Percentiles rank a stretch among this genome's conserved stretches.
Conservation (phyloP, 2,329 filamentous ascomycete species). For the Calonectria honghensis region DNA sequence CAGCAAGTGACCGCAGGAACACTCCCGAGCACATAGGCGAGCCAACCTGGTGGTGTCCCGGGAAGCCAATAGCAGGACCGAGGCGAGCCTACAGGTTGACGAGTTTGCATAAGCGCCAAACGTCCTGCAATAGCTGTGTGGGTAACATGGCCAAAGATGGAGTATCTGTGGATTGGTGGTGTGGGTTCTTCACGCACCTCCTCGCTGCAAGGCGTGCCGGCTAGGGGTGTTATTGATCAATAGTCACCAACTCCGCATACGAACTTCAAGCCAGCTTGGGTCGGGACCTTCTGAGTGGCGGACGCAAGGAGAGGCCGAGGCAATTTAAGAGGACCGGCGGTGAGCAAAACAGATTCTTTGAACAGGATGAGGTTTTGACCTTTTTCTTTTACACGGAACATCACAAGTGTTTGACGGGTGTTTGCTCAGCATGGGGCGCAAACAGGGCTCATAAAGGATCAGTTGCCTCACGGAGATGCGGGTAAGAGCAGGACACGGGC, state of each 20-base stretch:
- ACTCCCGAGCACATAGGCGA: neutral
- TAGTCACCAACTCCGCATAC: slow-evolving; percentile 9
- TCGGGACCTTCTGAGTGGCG: neutral
- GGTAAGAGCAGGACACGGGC: slow-evolving; percentile 15
- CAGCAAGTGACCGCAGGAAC: slow-evolving; percentile 4
- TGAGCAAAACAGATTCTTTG: neutral
- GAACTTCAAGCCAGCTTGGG: slow-evolving; percentile 12
- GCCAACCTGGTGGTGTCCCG: neutral
- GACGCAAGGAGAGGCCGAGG: neutral
- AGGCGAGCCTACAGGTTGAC: slow-evolving; percentile 20
- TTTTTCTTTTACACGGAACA: slow-evolving; percentile 20
- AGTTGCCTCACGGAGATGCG: slow-evolving; percentile 25
- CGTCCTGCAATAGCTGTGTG: slow-evolving; percentile 5
- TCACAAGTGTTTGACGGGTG: slow-evolving; percentile 31
- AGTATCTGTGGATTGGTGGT: slow-evolving; percentile 14
- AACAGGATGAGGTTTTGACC: neutral
- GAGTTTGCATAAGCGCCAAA: slow-evolving; percentile 26
- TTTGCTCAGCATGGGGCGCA: slow-evolving; percentile 30
- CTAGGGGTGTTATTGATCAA: slow-evolving; percentile 1
- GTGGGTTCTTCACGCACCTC: slow-evolving; percentile 25
- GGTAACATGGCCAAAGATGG: slow-evolving; percentile 17
- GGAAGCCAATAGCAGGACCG: slow-evolving; percentile 9
- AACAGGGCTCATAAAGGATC: slow-evolving; percentile 4
- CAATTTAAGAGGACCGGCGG: slow-evolving; percentile 3
- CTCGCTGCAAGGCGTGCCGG: slow-evolving; percentile 12